Percentiles rank a stretch among this genome's conserved stretches.
Evolutionary conservation across 805 yeast genomes (phyloP).

Genomic region (Zygotorulaspora florentina): DNA sequence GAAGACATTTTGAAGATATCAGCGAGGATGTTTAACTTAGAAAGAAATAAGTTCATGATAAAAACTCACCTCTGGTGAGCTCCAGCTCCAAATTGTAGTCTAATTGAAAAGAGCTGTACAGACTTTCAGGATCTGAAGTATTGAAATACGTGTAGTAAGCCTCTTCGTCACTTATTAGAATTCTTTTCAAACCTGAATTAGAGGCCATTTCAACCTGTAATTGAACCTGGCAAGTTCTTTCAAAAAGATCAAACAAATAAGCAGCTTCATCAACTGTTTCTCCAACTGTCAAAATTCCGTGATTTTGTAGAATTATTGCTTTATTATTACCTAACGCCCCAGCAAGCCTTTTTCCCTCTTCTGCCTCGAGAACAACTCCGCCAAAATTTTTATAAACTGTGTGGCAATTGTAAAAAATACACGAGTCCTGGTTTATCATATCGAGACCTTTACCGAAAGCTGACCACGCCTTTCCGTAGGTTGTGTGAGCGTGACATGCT

Average conservation of each 20-base stretch:
- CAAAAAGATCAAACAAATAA: constrained; percentile 56
- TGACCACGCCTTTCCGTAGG: constrained; percentile 59
- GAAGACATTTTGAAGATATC: no score
- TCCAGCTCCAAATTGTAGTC: constrained; percentile 49
- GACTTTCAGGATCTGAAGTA: constrained; percentile 58
- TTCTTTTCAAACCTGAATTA: constrained; percentile 39
- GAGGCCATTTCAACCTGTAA: constrained; percentile 53
- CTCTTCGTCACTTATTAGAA: constrained; percentile 51
- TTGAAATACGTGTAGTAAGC: constrained; percentile 61
- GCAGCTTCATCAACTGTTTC: constrained; percentile 69
- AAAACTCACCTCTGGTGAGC: no score
- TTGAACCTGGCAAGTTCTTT: constrained; percentile 59
- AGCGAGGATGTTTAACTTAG: no score
- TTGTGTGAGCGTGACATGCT: constrained; percentile 64
- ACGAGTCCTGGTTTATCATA: constrained; percentile 74
- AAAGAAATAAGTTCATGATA: no score
- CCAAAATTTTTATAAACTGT: constrained; percentile 66
- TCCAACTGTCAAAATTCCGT: constrained; percentile 69
- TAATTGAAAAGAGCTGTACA: constrained; percentile 68
- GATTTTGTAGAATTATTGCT: constrained; percentile 60
- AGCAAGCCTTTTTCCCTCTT: constrained; percentile 60
- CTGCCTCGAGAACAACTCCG: constrained; percentile 65
- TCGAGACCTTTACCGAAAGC: constrained; percentile 61
- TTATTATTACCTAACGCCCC: constrained; percentile 53
- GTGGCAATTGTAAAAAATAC: constrained; percentile 60